Percentiles rank a stretch among this genome's conserved stretches.
phyloP scores from a whole-genome alignment of 2,329 filamentous ascomycete species.

The Fusarium sambucinum region DNA sequence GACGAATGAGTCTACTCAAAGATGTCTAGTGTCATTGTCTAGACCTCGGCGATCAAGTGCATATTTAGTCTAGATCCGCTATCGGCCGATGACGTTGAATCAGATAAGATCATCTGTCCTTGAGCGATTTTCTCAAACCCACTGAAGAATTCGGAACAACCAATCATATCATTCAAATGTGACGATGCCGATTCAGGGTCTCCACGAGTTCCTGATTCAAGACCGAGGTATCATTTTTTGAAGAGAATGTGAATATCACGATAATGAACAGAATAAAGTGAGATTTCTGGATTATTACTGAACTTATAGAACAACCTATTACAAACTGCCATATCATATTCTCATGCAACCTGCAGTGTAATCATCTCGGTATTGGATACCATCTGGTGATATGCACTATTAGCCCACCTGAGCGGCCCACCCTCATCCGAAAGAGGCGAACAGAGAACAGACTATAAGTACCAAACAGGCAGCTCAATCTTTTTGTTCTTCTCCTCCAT shows the following conservation, averaged over 20 bases:
- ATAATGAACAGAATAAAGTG: not conserved
- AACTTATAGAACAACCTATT: not conserved
- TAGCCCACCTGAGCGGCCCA: conserved; percentile 34
- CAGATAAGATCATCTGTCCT: conserved; percentile 31
- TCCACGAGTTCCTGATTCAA: conserved; percentile 26
- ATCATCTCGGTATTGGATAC: conserved; percentile 1
- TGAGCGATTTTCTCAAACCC: conserved; percentile 42
- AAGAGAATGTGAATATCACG: not conserved
- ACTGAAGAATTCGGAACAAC: not conserved
- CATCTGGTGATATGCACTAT: conserved; percentile 32
- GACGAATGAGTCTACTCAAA: no score
- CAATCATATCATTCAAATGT: not conserved
- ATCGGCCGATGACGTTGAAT: conserved; percentile 35
- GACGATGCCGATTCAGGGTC: conserved; percentile 23
- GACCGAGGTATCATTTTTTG: conserved; percentile 18
- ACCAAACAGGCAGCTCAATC: not conserved
- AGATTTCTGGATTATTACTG: not conserved
- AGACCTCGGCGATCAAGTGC: conserved; percentile 5
- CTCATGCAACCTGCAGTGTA: conserved; percentile 1
- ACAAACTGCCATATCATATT: conserved; percentile 13
- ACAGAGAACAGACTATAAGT: conserved; percentile 28
- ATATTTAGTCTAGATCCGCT: conserved; percentile 12
- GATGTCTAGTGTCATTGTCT: not conserved
- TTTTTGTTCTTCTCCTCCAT: not conserved
- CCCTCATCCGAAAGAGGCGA: conserved; percentile 4